phyloP scores from a whole-genome alignment of 73 alveolate species.

The Tetrahymena malaccensis region DNA sequence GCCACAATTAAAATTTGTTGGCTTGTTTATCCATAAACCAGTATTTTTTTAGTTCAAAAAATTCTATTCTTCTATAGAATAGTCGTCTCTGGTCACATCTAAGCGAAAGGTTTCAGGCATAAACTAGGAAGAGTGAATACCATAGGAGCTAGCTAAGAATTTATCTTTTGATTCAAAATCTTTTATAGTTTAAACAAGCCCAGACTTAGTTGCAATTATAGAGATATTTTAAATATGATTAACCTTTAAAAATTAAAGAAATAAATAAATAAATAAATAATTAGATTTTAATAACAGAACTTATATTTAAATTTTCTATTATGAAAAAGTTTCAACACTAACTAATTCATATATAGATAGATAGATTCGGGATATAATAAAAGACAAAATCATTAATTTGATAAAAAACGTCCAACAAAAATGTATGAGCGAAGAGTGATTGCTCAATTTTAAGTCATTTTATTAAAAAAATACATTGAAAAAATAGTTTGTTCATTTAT shows the following conservation, averaged over 20 bases:
- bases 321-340: not conserved
- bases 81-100: constrained; percentile 20
- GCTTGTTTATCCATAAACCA: constrained; percentile 32
- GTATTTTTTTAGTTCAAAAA: constrained; percentile 25
- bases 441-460: no score
- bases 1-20: constrained; percentile 39
- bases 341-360: no score
- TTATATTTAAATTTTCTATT: not conserved
- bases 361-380: no score
- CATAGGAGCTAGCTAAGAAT: not conserved
- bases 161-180: constrained; percentile 29
- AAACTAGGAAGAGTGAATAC: constrained; percentile 19
- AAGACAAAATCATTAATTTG: not conserved
- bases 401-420: not conserved
- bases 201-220: constrained; percentile 22
- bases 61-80: constrained; percentile 9
- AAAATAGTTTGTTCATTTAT: no score
- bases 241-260: not conserved
- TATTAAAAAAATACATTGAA: no score
- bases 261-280: no score
- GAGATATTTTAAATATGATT: constrained; percentile 29
- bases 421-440: not conserved
- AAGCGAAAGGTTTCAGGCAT: constrained; percentile 38
- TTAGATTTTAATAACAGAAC: not conserved
- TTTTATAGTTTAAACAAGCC: constrained; percentile 22